Conservation (phyloP, 495 filamentous ascomycete species). For the Aspergillus taichungensis region DNA sequence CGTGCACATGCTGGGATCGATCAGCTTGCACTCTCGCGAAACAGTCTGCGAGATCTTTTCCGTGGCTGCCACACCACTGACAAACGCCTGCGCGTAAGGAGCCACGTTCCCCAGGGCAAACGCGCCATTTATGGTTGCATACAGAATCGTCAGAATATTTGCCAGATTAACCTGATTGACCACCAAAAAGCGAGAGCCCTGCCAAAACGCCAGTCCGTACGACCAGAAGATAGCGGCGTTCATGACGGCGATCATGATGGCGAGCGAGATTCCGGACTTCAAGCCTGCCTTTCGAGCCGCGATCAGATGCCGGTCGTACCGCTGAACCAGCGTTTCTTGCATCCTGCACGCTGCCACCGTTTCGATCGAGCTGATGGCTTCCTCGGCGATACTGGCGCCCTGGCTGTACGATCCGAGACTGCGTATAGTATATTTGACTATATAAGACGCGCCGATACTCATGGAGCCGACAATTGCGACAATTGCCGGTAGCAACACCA, state of each 20-base stretch:
- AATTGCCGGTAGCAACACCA: constrained; percentile 68
- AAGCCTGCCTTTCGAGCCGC: constrained; percentile 64
- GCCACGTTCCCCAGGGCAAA: constrained; percentile 81
- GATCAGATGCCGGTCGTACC: constrained; percentile 65
- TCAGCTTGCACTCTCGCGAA: constrained; percentile 51
- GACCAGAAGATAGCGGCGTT: constrained; percentile 73
- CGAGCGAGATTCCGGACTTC: constrained; percentile 58
- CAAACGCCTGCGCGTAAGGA: constrained; percentile 74
- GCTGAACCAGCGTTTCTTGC: constrained; percentile 72
- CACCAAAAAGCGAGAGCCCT: constrained; percentile 69
- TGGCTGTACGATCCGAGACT: constrained; percentile 57
- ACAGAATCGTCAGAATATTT: constrained; percentile 61
- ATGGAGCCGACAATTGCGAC: constrained; percentile 61
- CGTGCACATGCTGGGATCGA: constrained; percentile 56
- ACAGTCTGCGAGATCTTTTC: constrained; percentile 86
- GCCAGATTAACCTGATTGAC: constrained; percentile 44
- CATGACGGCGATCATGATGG: constrained; percentile 67
- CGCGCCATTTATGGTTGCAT: constrained; percentile 80
- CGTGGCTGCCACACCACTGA: constrained; percentile 67
- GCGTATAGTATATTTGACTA: constrained; percentile 62
- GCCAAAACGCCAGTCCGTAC: constrained; percentile 88
- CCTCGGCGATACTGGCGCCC: constrained; percentile 75
- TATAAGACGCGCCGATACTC: constrained; percentile 57
- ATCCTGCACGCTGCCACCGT: constrained; percentile 87
- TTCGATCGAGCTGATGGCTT: constrained; percentile 82